Percentiles rank a stretch among this genome's conserved stretches.
Evolutionary conservation across 192 early-diverging fungal species (phyloP).

Genomic region (Cetraspora pellucida): DNA sequence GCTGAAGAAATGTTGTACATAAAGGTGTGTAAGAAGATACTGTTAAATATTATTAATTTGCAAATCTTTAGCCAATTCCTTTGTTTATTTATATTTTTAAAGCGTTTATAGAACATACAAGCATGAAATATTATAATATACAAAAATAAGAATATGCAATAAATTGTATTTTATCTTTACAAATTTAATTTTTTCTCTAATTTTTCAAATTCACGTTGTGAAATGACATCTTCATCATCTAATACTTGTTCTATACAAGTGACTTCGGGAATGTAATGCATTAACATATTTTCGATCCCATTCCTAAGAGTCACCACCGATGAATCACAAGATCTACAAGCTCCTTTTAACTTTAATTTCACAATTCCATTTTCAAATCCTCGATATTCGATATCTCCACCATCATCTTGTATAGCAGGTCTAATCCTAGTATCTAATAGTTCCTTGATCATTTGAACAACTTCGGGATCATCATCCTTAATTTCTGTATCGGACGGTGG

Average conservation of each 20-base stretch:
- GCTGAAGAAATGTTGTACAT: background rate
- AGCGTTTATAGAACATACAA: background rate
- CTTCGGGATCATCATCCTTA: conserved; percentile 81
- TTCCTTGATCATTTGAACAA: conserved; percentile 98
- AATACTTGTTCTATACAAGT: conserved; percentile 82
- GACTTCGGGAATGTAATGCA: conserved; percentile 98
- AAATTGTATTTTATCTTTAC: background rate
- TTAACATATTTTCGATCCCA: conserved; percentile 99
- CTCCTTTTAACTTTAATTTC: conserved; percentile 88
- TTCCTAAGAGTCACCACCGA: conserved; percentile 94
- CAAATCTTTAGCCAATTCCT: no score
- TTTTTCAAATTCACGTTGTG: conserved; percentile 87
- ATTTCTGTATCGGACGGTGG: conserved; percentile 67
- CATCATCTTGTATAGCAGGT: conserved; percentile 98
- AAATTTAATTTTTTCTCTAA: conserved; percentile 59
- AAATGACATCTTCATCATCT: conserved; percentile 80
- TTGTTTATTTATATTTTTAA: no score
- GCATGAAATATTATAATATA: background rate
- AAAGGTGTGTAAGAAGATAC: no score
- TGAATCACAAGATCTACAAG: conserved; percentile 92
- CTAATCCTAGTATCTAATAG: conserved; percentile 92
- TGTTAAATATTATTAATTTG: no score
- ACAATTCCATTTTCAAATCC: conserved; percentile 90
- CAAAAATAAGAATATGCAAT: background rate
- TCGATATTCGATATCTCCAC: conserved; percentile 96